Base-by-base conservation (phyloP, 495 filamentous ascomycete species). In the Aspergillus indologenus region DNA sequence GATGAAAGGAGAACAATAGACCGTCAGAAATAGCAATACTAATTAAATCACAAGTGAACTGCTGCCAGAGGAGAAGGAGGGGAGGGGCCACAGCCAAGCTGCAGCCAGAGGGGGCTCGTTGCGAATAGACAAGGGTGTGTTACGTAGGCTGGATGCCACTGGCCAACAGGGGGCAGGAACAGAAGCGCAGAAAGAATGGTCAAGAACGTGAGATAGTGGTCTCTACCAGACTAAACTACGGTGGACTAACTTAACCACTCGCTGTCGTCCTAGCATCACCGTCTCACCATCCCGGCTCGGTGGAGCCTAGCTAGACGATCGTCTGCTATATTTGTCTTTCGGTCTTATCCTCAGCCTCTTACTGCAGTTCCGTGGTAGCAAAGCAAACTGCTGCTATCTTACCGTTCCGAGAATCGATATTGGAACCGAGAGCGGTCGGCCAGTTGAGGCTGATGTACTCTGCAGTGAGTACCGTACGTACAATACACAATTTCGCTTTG, bases 91-190 rank as follows among this genome's bases (percentile, higher is more conserved):
- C 45, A 18, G 34, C 45, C 45, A 34, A 40, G 34, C 54, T 40
- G 42, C 34, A 19, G 29, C 52, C 52, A 21, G 11, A 31, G 54
- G 44, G 53, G 40, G 24, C 42, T 57, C 60, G 61, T 64, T 58
- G 61, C 61, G 61, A 58, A 64, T 64, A 64, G 61, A 60, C 57
- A 58, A 64, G 62, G 58, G 42, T 26, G 59, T 57, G 56, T 65
- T 65, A 61, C 63, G 59, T 65, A 56, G 52, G 56, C 59, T 26
- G 23, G 22, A 50, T 53, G 18, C 47, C 24, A 61, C 54, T 54
- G 58, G 62, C 62, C 58, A 64, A 58, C 58, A 40, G 34, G 23
- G 34, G 34, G n/a, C n/a, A n/a, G n/a, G n/a, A 43, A 9, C 23
- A 48, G 57, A 42, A 18, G 52, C 51, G 29, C 2, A 40, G 34